Conservation (phyloP, 2,329 filamentous ascomycete species). For the Xylariaceae sp. region DNA sequence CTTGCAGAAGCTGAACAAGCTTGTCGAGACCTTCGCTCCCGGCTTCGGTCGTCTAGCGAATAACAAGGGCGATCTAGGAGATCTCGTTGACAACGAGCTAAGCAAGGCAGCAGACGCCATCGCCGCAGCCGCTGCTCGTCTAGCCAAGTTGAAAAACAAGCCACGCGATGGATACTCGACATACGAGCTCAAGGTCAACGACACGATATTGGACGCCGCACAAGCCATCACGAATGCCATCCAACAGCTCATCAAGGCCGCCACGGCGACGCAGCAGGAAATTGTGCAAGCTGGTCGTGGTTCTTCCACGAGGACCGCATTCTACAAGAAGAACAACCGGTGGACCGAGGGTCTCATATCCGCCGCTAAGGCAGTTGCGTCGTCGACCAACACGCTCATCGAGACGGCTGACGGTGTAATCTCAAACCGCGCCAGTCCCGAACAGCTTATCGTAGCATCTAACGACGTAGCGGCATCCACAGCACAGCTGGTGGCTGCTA, state of each 20-base stretch:
- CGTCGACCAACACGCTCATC: constrained; percentile 91
- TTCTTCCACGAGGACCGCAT: constrained; percentile 80
- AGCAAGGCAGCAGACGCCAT: constrained; percentile 94
- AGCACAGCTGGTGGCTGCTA: constrained; percentile 92
- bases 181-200: constrained; percentile 93
- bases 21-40: constrained; percentile 87
- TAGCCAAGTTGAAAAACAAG: constrained; percentile 92
- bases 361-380: constrained; percentile 91
- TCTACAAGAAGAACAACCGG: constrained; percentile 99
- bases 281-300: constrained; percentile 93
- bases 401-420: constrained; percentile 97
- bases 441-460: constrained; percentile 95
- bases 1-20: constrained; percentile 86
- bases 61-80: constrained; percentile 80
- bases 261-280: constrained; percentile 88
- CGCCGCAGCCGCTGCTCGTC: constrained; percentile 80
- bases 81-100: constrained; percentile 87
- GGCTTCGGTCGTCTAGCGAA: constrained; percentile 77
- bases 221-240: constrained; percentile 93
- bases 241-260: constrained; percentile 89
- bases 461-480: constrained; percentile 97
- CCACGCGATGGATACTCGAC: constrained; percentile 93
- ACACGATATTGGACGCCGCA: constrained; percentile 89
- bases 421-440: constrained; percentile 83
- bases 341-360: constrained; percentile 98